Evolutionary conservation across 1,284 basidiomycete genomes (phyloP).

Genomic region (Ganoderma resinaceum): DNA sequence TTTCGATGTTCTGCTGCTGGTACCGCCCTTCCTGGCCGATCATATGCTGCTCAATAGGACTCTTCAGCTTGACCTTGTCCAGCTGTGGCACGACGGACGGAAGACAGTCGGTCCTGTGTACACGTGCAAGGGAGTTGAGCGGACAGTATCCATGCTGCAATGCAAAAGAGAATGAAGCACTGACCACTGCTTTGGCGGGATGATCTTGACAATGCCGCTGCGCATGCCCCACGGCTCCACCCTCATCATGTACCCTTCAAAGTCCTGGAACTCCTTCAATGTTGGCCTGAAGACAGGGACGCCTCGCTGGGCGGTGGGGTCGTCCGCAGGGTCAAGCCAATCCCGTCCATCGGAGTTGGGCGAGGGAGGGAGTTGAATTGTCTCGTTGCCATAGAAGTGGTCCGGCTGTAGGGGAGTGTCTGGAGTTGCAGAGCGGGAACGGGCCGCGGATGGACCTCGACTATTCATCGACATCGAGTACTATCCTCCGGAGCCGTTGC

Average conservation of each 20-base stretch:
- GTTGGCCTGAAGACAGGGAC: constrained; percentile 95
- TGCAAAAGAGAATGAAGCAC: constrained; percentile 38
- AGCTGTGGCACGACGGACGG: constrained; percentile 76
- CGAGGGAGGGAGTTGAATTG: constrained; percentile 59
- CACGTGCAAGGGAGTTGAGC: constrained; percentile 14
- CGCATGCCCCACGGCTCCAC: constrained; percentile 88
- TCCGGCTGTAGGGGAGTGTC: constrained; percentile 69
- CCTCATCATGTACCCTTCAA: constrained; percentile 86
- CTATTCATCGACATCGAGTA: constrained; percentile 35
- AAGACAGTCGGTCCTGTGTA: constrained; percentile 71
- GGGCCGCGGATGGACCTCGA: constrained; percentile 55
- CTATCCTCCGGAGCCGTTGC: background rate
- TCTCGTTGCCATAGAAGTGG: constrained; percentile 76
- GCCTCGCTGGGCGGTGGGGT: constrained; percentile 84
- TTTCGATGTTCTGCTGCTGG: constrained; percentile 92
- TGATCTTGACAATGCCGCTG: constrained; percentile 93
- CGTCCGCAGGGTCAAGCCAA: constrained; percentile 82
- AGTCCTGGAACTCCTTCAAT: constrained; percentile 88
- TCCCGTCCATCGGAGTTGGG: constrained; percentile 63
- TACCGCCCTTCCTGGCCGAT: constrained; percentile 86
- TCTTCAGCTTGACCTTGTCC: constrained; percentile 77
- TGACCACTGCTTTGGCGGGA: constrained; percentile 93
- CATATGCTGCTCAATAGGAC: constrained; percentile 94
- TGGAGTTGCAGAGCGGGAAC: constrained; percentile 62
- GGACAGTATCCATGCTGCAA: background rate